Evolutionary conservation across 2,329 filamentous ascomycete genomes (phyloP).

Genomic region (Claviceps citrina): DNA sequence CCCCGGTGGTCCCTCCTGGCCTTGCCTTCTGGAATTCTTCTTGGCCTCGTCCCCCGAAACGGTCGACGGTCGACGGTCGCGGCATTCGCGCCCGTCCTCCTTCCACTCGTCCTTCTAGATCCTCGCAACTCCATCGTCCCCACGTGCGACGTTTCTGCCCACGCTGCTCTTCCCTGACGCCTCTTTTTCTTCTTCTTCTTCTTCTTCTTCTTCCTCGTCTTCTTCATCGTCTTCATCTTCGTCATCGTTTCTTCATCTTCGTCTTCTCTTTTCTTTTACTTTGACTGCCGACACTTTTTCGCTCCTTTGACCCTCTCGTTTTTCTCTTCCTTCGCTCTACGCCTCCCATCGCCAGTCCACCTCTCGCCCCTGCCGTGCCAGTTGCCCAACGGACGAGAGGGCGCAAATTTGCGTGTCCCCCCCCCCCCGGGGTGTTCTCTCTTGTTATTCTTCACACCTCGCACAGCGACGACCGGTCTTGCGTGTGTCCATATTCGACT

Average conservation of each 20-base stretch:
- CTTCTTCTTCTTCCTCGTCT: slow-evolving; percentile 1
- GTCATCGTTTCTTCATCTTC: no score
- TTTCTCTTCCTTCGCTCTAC: background rate
- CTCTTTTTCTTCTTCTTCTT: background rate
- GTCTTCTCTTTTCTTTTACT: no score
- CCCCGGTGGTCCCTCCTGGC: no score
- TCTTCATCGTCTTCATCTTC: no score
- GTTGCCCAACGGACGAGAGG: background rate
- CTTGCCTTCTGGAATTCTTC: no score
- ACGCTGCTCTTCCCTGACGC: slow-evolving; percentile 5
- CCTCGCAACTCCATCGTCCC: slow-evolving; percentile 1
- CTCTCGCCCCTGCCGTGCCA: background rate
- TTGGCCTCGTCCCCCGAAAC: slow-evolving; percentile 3
- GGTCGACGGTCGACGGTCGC: no score
- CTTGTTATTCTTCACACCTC: background rate
- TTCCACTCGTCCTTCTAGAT: slow-evolving; percentile 6
- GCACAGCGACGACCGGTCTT: background rate
- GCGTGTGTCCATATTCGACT: no score
- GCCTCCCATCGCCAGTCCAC: slow-evolving; percentile 1
- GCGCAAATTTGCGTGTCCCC: slow-evolving; percentile 1
- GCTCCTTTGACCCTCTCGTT: slow-evolving; percentile 1
- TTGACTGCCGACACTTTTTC: slow-evolving; percentile 2
- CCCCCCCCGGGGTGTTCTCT: no score
- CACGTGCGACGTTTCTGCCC: slow-evolving; percentile 3
- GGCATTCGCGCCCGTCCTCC: slow-evolving; percentile 2